Base-by-base conservation (phyloP, 176 grass and related monocot genomes). In the Areca catechu region DNA sequence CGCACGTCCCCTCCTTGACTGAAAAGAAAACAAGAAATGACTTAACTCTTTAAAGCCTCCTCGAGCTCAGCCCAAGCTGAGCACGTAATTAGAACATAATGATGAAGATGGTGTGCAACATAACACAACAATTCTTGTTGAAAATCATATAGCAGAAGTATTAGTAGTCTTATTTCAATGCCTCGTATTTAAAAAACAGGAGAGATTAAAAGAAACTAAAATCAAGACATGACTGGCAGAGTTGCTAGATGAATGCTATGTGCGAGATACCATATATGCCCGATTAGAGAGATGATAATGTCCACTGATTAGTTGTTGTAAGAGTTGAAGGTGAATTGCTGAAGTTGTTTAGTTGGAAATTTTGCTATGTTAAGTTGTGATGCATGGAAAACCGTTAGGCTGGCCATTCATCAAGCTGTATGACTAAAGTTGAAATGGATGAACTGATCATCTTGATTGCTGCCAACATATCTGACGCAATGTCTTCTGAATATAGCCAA, bases 401-500 rank as follows among this genome's bases (percentile, higher is more conserved):
- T 81, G 81, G 66, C 77, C 77, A 89, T 71, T 85, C 81, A 90
- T 70, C 63, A 81, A 76, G 82, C 82, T 72, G 68, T 82, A 66
- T 79, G 82, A 73, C 74, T 89, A 70, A 78, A 79, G 75, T 55
- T 82, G 82, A 82, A 79, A 90, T 66, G 23, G 74, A 72, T 79
- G 82, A 76, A 90, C 82, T 82, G 63, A 81, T 75, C 63, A 89
- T 82, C 82, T 85, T 82, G 82, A 69, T 63, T 90, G 78, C 78
- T 85, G 78, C 75, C 69, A 72, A 82, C 34, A 43, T 71, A 79
- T 69, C 83, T 86, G 77, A 78, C 61, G 73, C 78, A 82, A 77
- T 81, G 55, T 77, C 78, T 86, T 86, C 83, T 86, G 83, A 86
- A 86, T 81, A 86, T 81, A 77, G 74, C 78, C 78, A 81, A 86